Base-by-base conservation (phyloP, 2,329 filamentous ascomycete species). In the Pseudogymnoascus sp. region DNA sequence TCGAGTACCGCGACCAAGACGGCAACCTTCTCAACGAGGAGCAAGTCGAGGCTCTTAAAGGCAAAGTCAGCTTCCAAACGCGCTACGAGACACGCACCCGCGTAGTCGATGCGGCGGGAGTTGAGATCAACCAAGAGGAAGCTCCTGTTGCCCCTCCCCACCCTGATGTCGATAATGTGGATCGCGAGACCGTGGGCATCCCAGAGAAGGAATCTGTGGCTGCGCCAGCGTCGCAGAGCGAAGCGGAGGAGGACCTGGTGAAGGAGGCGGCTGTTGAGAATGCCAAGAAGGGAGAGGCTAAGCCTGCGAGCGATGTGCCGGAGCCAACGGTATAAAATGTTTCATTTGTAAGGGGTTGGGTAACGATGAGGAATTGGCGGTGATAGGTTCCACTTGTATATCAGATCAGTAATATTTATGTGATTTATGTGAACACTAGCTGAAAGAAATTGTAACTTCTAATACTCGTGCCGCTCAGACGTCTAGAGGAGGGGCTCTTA, bases 1-100 rank as follows among this genome's bases (percentile, higher is more conserved):
- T 98, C 56, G 95, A 98, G 77, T 99, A 96, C 78, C 89, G 95
- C 62, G 95, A 98, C 75, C 91, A 97, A 75, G 82, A 96, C 70
- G 95, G 95, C 68, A 97, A 97, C 72, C 75, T 98, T 33, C 84
- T 99, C 33, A 81, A 93, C 72, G 86, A 89, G 62, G 89, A 92
- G 72, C 85, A 96, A 74, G 92, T 99, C 64, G 85, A 89, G 71
- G 85, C 84, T 19, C 84, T 99, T 33, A 85, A 93, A 75, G 95
- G 93, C 71, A 96, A 96, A 77, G 93, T 98, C 65, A 91, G 91
- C 71, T 97, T 99, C 78, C 88, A 96, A 78, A 98, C 95, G 11
- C 89, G 89, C 68, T 97, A 97, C 74, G 93, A 98, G 81, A 97
- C 93, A n/a, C 85, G 90, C 67, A 97, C 92, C 7, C 88, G 91